Evolutionary conservation across 352 stramenopile genomes (phyloP).

Genomic region (Phytophthora pisi): DNA sequence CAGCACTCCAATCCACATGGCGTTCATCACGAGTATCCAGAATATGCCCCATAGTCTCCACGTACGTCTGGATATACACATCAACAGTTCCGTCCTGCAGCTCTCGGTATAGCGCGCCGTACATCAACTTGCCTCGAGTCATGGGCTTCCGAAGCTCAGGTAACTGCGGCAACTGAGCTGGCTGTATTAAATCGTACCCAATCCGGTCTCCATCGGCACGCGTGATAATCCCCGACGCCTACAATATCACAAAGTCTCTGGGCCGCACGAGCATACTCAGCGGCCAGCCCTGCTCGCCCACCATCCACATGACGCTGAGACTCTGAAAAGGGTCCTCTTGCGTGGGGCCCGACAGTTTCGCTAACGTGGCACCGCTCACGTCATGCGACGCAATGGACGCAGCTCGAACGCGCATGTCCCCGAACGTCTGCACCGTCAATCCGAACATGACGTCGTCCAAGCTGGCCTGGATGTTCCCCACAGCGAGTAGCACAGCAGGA

Average conservation of each 20-base stretch:
- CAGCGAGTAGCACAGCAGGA: conserved; percentile 38
- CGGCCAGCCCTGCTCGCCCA: conserved; percentile 40
- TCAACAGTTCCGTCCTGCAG: conserved; percentile 46
- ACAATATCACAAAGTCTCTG: conserved; percentile 46
- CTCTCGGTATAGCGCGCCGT: conserved; percentile 50
- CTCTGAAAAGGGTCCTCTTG: conserved; percentile 42
- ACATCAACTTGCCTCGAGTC: conserved; percentile 45
- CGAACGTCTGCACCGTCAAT: conserved; percentile 32
- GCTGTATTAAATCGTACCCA: conserved; percentile 48
- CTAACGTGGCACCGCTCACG: conserved; percentile 38
- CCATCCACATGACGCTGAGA: conserved; percentile 51
- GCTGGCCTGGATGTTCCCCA: conserved; percentile 36
- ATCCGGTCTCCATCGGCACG: conserved; percentile 43
- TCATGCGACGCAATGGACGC: conserved; percentile 45
- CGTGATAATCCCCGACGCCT: conserved; percentile 37
- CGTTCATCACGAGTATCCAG: conserved; percentile 32
- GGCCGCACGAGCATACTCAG: conserved; percentile 35
- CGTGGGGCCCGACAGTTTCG: conserved; percentile 38
- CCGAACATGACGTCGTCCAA: conserved; percentile 59
- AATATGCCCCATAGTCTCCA: conserved; percentile 37
- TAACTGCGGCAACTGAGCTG: conserved; percentile 32
- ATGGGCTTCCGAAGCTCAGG: conserved; percentile 36
- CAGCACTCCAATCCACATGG: conserved; percentile 20
- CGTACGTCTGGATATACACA: conserved; percentile 52
- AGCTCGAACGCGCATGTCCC: conserved; percentile 32